These are phyloP conservation scores for Lagenaria siceraria DNA, from an alignment of 306 rosid genomes.

Conservation along the genomic window DNA sequence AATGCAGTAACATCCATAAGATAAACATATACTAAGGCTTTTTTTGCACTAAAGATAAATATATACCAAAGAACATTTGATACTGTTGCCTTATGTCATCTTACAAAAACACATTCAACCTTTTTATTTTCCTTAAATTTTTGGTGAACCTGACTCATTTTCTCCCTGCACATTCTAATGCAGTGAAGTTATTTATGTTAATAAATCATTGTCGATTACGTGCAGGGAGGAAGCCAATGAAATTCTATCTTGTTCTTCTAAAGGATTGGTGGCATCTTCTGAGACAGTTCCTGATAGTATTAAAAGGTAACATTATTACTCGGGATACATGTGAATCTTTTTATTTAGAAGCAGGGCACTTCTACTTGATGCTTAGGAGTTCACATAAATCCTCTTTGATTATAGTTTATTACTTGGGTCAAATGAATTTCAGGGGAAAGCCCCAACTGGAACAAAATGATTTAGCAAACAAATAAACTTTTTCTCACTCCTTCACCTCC, in stretches of 20 bases:
- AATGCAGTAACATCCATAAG: not conserved
- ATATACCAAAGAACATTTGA: not conserved
- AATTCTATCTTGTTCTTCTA: conserved; percentile 22
- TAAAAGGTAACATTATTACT: conserved; percentile 35
- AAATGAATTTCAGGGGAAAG: not conserved
- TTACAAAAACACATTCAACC: not conserved
- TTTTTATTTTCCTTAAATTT: not conserved
- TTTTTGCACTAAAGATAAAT: not conserved
- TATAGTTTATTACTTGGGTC: not conserved
- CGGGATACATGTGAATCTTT: not conserved
- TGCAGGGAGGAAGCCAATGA: conserved; percentile 69
- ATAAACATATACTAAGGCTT: not conserved
- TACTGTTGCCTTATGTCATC: not conserved
- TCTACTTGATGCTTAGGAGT: not conserved
- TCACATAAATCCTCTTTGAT: not conserved
- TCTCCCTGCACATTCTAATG: not conserved
- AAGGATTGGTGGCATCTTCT: conserved; percentile 17
- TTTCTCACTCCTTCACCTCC: not conserved
- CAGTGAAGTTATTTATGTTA: not conserved
- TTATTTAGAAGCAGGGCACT: not conserved
- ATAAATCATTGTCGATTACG: not conserved
- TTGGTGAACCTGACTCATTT: not conserved
- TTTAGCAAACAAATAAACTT: not conserved
- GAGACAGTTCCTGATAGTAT: conserved; percentile 28
- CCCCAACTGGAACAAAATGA: not conserved